phyloP scores from a whole-genome alignment of 495 filamentous ascomycete species.

The Parmelia sp. region DNA sequence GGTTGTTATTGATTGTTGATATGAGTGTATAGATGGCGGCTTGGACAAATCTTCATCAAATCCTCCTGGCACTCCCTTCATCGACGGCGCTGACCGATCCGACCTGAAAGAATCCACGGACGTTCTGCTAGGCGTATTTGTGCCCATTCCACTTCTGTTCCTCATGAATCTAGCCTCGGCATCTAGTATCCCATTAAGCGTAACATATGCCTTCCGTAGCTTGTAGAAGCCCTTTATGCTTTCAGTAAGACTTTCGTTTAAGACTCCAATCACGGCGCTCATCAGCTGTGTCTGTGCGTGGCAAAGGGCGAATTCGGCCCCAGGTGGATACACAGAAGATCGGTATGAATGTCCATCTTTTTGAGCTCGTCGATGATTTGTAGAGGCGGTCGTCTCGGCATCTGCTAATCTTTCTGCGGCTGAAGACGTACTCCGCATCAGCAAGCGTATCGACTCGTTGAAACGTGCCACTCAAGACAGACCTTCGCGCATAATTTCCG shows the following conservation, averaged over 20 bases:
- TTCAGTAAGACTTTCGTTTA: conserved; percentile 91
- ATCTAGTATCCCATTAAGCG: conserved; percentile 67
- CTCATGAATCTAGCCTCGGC: conserved; percentile 55
- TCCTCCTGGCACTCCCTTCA: conserved; percentile 22
- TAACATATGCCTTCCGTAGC: conserved; percentile 79
- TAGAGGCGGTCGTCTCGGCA: conserved; percentile 72
- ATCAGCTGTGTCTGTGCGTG: conserved; percentile 81
- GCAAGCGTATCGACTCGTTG: background rate
- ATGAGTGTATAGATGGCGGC: conserved; percentile 16
- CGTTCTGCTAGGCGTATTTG: conserved; percentile 23
- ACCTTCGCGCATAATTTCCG: conserved; percentile 86
- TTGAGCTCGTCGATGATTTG: conserved; percentile 69
- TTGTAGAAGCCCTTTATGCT: conserved; percentile 90
- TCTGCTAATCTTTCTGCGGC: conserved; percentile 66
- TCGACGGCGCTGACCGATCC: conserved; percentile 18
- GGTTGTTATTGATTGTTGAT: background rate
- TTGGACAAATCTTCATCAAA: conserved; percentile 20
- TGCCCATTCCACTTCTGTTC: conserved; percentile 24
- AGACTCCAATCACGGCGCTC: conserved; percentile 77
- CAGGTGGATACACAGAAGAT: conserved; percentile 67
- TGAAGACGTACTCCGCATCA: conserved; percentile 25
- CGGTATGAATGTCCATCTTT: conserved; percentile 44
- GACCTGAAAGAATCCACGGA: conserved; percentile 29
- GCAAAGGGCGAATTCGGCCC: conserved; percentile 76
- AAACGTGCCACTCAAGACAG: conserved; percentile 19